Evolutionary conservation across 257 asterid genomes (phyloP).

Genomic region (Ilex aquifolium): DNA sequence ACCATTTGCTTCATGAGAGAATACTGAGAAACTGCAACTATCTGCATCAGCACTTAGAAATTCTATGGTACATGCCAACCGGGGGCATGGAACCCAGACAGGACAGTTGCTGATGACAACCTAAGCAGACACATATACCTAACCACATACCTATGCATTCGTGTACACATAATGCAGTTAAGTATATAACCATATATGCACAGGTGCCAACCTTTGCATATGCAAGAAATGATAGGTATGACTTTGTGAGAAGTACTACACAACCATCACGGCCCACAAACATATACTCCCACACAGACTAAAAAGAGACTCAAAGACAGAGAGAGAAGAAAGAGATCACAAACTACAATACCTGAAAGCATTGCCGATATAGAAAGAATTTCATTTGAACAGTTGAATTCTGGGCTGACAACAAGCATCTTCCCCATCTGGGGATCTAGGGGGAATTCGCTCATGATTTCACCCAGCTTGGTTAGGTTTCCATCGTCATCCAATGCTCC

Average conservation of each 20-base stretch:
- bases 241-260: no score
- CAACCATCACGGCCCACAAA: slow-evolving; percentile 9
- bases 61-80: slow-evolving; percentile 80
- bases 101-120: slow-evolving; percentile 91
- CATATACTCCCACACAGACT: slow-evolving; percentile 18
- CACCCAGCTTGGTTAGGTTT: slow-evolving; percentile 82
- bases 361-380: slow-evolving; percentile 89
- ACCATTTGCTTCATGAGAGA: slow-evolving; percentile 96
- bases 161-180: slow-evolving; percentile 34
- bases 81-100: slow-evolving; percentile 86
- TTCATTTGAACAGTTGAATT: slow-evolving; percentile 90
- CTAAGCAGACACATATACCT: slow-evolving; percentile 54
- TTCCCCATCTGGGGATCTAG: slow-evolving; percentile 95
- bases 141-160: slow-evolving; percentile 42
- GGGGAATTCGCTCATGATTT: slow-evolving; percentile 92
- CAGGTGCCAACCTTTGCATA: slow-evolving; percentile 35
- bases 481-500: slow-evolving; percentile 98
- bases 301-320: slow-evolving; percentile 22
- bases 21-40: slow-evolving; percentile 99
- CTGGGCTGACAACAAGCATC: slow-evolving; percentile 93
- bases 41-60: slow-evolving; percentile 98
- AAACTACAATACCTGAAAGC: slow-evolving; percentile 71
- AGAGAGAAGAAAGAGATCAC: slow-evolving; percentile 6
- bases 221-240: slow-evolving; percentile 15
- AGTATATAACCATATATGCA: slow-evolving; percentile 34